phyloP scores from a whole-genome alignment of 805 yeast genomes.

The Myxozyma sirexii region DNA sequence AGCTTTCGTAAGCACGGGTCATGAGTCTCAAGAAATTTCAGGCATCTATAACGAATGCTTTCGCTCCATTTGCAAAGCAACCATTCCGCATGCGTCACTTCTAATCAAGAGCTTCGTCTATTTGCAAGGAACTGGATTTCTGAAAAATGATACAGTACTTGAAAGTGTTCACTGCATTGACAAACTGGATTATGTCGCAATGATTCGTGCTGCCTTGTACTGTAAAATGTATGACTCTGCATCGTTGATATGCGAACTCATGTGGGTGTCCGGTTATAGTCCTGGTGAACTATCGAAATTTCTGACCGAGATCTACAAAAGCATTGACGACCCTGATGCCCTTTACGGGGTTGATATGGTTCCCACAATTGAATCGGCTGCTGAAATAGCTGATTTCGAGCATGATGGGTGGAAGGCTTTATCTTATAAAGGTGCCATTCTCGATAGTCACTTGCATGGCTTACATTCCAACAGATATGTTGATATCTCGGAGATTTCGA shows the following conservation, averaged over 20 bases:
- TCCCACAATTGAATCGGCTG: conserved; percentile 56
- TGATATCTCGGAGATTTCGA: conserved; percentile 37
- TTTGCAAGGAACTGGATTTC: conserved; percentile 17
- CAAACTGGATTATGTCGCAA: conserved; percentile 30
- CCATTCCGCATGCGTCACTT: conserved; percentile 16
- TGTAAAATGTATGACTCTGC: conserved; percentile 42
- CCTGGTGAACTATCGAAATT: conserved; percentile 18
- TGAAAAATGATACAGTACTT: conserved; percentile 21
- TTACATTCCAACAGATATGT: neutral
- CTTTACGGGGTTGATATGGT: conserved; percentile 64
- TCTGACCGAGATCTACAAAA: conserved; percentile 49
- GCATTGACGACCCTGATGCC: conserved; percentile 65
- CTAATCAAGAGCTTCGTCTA: conserved; percentile 25
- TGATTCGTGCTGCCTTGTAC: conserved; percentile 36
- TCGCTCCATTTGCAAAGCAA: conserved; percentile 2
- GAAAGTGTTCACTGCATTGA: conserved; percentile 32
- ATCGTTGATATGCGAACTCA: conserved; percentile 40
- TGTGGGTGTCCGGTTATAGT: conserved; percentile 37
- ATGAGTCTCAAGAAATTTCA: conserved; percentile 2
- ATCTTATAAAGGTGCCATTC: conserved; percentile 58
- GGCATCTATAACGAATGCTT: conserved; percentile 12
- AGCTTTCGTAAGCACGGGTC: neutral
- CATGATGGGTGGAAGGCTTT: conserved; percentile 46
- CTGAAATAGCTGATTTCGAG: conserved; percentile 39
- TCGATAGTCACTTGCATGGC: conserved; percentile 45